Evolutionary conservation across 108 stramenopile species (phyloP), one percentile per base, ranked within the genome.

Genomic region (Seminavis robusta): DNA sequence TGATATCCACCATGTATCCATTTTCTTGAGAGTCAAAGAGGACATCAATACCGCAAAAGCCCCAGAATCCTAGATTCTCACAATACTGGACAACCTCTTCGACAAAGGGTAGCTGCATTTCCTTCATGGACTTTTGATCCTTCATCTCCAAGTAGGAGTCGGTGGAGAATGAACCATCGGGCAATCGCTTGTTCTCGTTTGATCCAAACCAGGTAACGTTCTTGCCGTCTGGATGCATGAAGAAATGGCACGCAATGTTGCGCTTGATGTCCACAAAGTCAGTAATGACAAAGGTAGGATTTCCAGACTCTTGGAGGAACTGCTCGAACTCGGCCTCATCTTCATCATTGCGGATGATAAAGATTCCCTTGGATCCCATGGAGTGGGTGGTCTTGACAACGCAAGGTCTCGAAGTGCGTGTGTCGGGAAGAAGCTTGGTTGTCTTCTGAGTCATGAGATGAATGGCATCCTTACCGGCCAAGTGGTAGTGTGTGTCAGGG

Each of bases 371-470:
- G 51, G 34, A 38, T 1, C 51, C 67, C 67, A 68, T 68, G 44
- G 60, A 61, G 52, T 68, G 67, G 4, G 67, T 68, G 2, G 67
- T 68, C 51, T 68, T 68, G 67, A 61, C 67, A 36, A 68, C 59
- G 37, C 67, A 68, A 2, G 67, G 67, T 10, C 67, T 38, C n/a
- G 23, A 26, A 16, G 52, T 54, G 20, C 56, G 49, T 11, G 67
- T 68, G 30, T 68, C 59, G 10, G 67, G 67, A 9, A 68, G 46
- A 1, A 68, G 49, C 23, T 68, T 60, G 58, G 67, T 68, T 21
- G 67, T 68, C 52, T 68, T 68, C 17, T 48, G 46, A 15, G 65
- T 67, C 59, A 68, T 60, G 51, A 68, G 59, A 51, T 59, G 39
- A 45, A 60, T 60, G 21, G 59, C 47, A 61, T 60, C 67, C 41